These are phyloP conservation scores for Coemansia brasiliensis DNA, from an alignment of 192 early-diverging fungal genomes.

Conservation along the genomic window DNA sequence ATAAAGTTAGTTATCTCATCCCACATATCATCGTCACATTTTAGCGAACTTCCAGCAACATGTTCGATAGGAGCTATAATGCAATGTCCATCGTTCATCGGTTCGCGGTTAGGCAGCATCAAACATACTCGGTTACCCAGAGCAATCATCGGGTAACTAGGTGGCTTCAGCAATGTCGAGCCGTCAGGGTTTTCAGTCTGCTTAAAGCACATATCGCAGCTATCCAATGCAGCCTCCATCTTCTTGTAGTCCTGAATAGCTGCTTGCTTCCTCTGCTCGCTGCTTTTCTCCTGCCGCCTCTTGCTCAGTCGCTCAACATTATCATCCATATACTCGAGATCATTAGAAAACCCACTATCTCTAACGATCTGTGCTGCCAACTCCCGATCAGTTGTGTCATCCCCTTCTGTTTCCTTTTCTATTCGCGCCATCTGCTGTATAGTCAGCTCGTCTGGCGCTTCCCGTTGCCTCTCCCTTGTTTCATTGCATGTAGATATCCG, in stretches of 20 bases:
- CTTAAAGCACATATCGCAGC: constrained; percentile 78
- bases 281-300: constrained; percentile 58
- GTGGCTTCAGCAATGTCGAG: constrained; percentile 57
- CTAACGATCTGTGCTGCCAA: constrained; percentile 43
- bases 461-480: constrained; percentile 17
- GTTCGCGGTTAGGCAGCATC: constrained; percentile 69
- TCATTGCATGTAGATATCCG: constrained; percentile 4
- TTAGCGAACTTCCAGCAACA: constrained; percentile 69
- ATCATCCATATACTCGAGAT: constrained; percentile 93
- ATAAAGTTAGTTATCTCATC: constrained; percentile 95
- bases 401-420: constrained; percentile 27
- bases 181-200: constrained; percentile 27
- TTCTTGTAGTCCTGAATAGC: constrained; percentile 70
- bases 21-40: constrained; percentile 90
- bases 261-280: constrained; percentile 64
- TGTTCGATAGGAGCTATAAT: constrained; percentile 91
- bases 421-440: constrained; percentile 33
- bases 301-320: constrained; percentile 73
- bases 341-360: constrained; percentile 54
- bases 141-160: constrained; percentile 69
- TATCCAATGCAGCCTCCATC: constrained; percentile 54
- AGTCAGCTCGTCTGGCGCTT: not conserved
- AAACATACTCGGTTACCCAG: constrained; percentile 79
- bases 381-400: constrained; percentile 19
- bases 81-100: constrained; percentile 84